Percentiles rank a stretch among this genome's conserved stretches.
Conservation (phyloP, 2,329 filamentous ascomycete species). For the Monilinia laxa region DNA sequence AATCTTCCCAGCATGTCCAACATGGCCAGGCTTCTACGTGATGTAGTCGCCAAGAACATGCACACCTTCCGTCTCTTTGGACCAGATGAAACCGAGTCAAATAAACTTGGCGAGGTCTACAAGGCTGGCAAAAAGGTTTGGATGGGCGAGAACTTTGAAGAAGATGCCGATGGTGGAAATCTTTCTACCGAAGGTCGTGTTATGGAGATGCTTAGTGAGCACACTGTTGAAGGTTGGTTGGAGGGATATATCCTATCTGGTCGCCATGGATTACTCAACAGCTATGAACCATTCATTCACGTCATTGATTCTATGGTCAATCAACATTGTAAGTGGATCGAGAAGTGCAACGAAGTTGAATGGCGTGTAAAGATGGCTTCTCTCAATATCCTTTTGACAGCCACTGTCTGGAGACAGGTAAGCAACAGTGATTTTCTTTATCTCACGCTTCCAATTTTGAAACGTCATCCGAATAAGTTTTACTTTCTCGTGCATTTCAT, state of each 20-base stretch:
- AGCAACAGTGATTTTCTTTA: conserved; percentile 38
- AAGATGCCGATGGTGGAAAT: conserved; percentile 73
- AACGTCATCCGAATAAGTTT: neutral
- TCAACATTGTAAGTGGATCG: conserved; percentile 83
- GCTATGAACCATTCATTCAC: conserved; percentile 80
- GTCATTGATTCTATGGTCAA: conserved; percentile 85
- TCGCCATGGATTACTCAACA: conserved; percentile 71
- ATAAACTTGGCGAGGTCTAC: conserved; percentile 72
- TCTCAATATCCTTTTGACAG: conserved; percentile 76
- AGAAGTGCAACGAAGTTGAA: conserved; percentile 76
- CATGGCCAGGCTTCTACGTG: conserved; percentile 65
- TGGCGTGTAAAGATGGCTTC: conserved; percentile 74
- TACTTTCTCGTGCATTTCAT: neutral
- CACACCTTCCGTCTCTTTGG: conserved; percentile 73
- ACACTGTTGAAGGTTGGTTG: conserved; percentile 77
- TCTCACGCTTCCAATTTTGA: neutral
- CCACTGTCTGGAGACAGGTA: conserved; percentile 72
- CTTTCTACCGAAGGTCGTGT: conserved; percentile 66
- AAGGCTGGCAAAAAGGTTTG: conserved; percentile 76
- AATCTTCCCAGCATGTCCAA: conserved; percentile 66
- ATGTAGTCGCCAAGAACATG: conserved; percentile 64
- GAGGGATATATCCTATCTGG: conserved; percentile 77
- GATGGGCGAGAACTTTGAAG: conserved; percentile 75
- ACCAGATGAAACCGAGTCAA: conserved; percentile 78
- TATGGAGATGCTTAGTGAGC: conserved; percentile 83